Conservation (phyloP, 2,329 filamentous ascomycete genomes). For the Myrmaecium sp. region DNA sequence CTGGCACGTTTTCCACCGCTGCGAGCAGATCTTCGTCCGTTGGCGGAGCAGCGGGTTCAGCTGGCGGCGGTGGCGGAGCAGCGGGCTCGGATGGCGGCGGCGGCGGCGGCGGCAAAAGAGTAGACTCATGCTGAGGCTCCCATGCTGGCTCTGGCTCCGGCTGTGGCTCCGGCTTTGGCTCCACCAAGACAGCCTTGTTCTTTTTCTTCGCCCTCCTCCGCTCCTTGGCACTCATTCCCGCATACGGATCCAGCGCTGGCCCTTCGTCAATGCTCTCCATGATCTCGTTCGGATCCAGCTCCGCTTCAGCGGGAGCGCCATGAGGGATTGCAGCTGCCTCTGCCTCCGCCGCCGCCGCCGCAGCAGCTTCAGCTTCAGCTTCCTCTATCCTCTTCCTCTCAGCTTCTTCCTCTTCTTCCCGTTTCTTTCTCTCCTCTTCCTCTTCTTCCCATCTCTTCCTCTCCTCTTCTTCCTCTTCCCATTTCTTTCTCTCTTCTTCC, state of each 20-base stretch:
- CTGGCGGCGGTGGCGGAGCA: too few relatives aligned
- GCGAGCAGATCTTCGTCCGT: constrained; percentile 16
- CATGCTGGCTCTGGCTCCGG: constrained; percentile 11
- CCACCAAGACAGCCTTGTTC: constrained; percentile 22
- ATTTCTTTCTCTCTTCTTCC: constrained; percentile 8
- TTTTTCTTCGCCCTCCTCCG: constrained; percentile 33
- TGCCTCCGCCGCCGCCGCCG: constrained; percentile 17
- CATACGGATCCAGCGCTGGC: not conserved
- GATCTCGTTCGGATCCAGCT: constrained; percentile 7
- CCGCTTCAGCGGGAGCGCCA: constrained; percentile 3
- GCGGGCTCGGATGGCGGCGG: constrained; percentile 10
- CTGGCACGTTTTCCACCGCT: constrained; percentile 19
- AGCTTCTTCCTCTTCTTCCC: constrained; percentile 7
- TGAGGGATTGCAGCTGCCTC: constrained; percentile 5
- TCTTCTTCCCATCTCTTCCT: constrained; percentile 9
- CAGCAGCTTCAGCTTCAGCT: constrained; percentile 5
- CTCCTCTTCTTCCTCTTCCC: not conserved
- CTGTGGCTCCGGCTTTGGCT: constrained; percentile 9
- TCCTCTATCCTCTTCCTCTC: constrained; percentile 4
- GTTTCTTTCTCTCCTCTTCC: constrained; percentile 12
- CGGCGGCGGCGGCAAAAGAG: constrained; percentile 8
- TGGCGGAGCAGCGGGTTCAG: constrained; percentile 17
- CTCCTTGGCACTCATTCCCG: constrained; percentile 14
- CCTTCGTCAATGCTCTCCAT: constrained; percentile 4
- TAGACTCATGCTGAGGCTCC: not conserved